Conservation (phyloP, 1,284 basidiomycete genomes). For the Malassezia dermatis region DNA sequence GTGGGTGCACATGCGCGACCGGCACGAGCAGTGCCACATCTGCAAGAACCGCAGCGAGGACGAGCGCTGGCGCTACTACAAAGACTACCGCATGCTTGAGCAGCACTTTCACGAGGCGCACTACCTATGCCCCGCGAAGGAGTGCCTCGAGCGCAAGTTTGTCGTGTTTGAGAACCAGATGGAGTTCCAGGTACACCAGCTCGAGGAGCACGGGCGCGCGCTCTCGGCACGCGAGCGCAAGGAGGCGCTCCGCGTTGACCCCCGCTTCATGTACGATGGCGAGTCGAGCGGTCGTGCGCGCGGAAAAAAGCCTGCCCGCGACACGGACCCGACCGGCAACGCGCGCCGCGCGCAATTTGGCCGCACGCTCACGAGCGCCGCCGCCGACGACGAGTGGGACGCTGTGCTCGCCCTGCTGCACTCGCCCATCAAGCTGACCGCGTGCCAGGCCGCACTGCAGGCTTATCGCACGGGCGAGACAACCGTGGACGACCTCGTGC, state of each 20-base stretch:
- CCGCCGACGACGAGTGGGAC: slow-evolving; percentile 49
- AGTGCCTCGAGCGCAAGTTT: slow-evolving; percentile 78
- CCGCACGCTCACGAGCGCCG: slow-evolving; percentile 2
- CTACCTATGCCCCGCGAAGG: slow-evolving; percentile 63
- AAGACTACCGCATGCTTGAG: slow-evolving; percentile 44
- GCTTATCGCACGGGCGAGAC: slow-evolving; percentile 70
- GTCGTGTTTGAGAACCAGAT: slow-evolving; percentile 78
- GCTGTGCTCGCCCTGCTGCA: slow-evolving; percentile 61
- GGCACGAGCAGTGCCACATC: slow-evolving; percentile 91
- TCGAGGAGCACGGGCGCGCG: slow-evolving; percentile 69
- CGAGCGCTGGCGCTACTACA: slow-evolving; percentile 38
- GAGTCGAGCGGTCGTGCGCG: slow-evolving; percentile 6
- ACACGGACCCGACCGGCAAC: background rate
- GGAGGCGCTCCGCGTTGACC: slow-evolving; percentile 66
- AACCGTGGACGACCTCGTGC: slow-evolving; percentile 70
- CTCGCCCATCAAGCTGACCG: slow-evolving; percentile 61
- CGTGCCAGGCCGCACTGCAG: slow-evolving; percentile 69
- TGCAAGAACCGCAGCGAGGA: slow-evolving; percentile 53
- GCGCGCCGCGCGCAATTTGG: slow-evolving; percentile 15
- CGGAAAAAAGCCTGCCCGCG: slow-evolving; percentile 15
- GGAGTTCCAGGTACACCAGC: slow-evolving; percentile 84
- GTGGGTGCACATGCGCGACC: slow-evolving; percentile 84
- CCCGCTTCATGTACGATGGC: slow-evolving; percentile 65
- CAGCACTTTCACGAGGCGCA: slow-evolving; percentile 54
- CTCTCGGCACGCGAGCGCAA: slow-evolving; percentile 69